Base-by-base conservation (phyloP, 2,329 filamentous ascomycete species). In the Diaporthe caulivora region DNA sequence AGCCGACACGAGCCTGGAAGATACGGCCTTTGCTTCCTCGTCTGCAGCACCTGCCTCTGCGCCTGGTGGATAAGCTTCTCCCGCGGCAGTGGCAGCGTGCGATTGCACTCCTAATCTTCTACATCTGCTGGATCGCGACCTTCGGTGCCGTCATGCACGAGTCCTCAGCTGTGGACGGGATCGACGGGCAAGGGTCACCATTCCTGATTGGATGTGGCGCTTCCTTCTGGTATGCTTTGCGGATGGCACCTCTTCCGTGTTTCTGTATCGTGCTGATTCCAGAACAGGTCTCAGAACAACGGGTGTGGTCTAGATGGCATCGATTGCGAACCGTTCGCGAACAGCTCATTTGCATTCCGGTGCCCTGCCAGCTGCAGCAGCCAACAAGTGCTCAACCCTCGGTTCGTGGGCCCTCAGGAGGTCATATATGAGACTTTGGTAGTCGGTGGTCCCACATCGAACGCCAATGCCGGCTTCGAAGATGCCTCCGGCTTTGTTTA, bases 361-460 rank as follows among this genome's bases (percentile, higher is more conserved):
- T 74, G 73, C 29, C 73, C 73, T 24, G 73, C 73, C 2, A 74
- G 70, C 64, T 74, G 73, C 40, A 53, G 68, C 26, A 65, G 70
- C 15, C 49, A 74, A 60, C 40, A 72, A n/a, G 73, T 74, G 8
- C 73, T 72, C 40, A 74, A 74, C 17, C 64, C 70, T 49, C 73
- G 73, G 7, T 71, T 53, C 18, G 73, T 74, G 11, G 73, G 73
- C 7, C 34, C 73, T 3, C 65, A 72, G 15, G 70, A 74, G 24
- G 73, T 74, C 57, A 72, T 74, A 42, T 74, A 74, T 26, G 47
- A 74, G 37, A 67, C 70, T 7, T 42, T 74, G 70, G 73, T 74
- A 6, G 55, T 74, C 21, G 73, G 73, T 18, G 73, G 73, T 5
- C 70, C 73, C 2, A 74, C 70, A 6, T 37, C 72, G 1, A 64